Evolutionary conservation across 495 filamentous ascomycete genomes (phyloP).

Genomic region (Xylaria bambusicola): DNA sequence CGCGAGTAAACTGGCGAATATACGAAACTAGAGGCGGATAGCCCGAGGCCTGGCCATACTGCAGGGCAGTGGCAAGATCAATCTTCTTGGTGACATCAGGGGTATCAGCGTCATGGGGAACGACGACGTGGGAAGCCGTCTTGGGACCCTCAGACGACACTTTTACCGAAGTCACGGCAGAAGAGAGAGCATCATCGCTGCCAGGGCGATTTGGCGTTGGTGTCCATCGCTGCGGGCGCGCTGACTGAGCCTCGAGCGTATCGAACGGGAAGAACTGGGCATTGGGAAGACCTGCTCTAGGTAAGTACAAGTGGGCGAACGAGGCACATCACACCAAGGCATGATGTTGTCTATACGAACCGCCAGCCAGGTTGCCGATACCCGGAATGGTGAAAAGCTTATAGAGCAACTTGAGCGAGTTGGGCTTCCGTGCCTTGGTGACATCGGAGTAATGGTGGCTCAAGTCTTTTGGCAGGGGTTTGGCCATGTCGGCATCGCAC

Average conservation of each 20-base stretch:
- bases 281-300: conserved; percentile 68
- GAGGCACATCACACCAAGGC: background rate
- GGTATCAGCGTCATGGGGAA: conserved; percentile 66
- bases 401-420: conserved; percentile 75
- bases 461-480: conserved; percentile 65
- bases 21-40: conserved; percentile 75
- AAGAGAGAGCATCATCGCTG: conserved; percentile 27
- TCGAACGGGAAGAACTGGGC: conserved; percentile 85
- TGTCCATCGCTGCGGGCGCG: conserved; percentile 71
- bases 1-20: conserved; percentile 72
- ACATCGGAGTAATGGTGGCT: conserved; percentile 74
- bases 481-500: conserved; percentile 25
- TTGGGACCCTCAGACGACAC: background rate
- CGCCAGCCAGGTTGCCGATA: conserved; percentile 85
- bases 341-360: conserved; percentile 48
- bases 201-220: conserved; percentile 61
- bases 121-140: conserved; percentile 56
- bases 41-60: conserved; percentile 80
- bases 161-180: conserved; percentile 4
- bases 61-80: conserved; percentile 78
- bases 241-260: conserved; percentile 79
- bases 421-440: conserved; percentile 64
- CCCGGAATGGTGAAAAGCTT: conserved; percentile 80
- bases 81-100: conserved; percentile 64
- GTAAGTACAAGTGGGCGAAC: background rate